phyloP scores from a whole-genome alignment of 352 stramenopile species.

The Globisporangium okanoganense region DNA sequence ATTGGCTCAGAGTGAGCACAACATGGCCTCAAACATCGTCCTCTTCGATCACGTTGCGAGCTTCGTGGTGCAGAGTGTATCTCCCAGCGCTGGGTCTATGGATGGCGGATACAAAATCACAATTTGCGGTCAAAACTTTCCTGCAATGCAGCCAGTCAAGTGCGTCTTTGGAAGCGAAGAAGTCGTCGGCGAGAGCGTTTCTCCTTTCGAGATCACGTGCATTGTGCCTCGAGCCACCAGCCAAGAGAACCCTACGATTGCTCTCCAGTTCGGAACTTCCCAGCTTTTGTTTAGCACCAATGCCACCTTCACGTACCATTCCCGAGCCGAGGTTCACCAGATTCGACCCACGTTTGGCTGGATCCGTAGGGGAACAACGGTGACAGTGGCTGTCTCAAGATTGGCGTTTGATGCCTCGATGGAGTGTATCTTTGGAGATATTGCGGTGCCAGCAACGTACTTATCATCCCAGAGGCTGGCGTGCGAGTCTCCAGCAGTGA shows the following conservation, averaged over 20 bases:
- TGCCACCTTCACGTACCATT: conserved; percentile 12
- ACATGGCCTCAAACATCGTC: conserved; percentile 18
- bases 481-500: conserved; percentile 26
- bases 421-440: conserved; percentile 35
- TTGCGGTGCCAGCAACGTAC: conserved; percentile 20
- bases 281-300: conserved; percentile 3
- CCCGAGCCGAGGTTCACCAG: conserved; percentile 15
- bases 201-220: conserved; percentile 17
- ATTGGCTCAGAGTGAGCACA: not conserved
- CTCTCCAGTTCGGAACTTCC: conserved; percentile 13
- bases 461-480: conserved; percentile 21
- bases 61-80: conserved; percentile 10
- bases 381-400: conserved; percentile 25
- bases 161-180: conserved; percentile 19
- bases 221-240: conserved; percentile 1
- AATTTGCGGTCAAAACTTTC: conserved; percentile 18
- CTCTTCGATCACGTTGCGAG: conserved; percentile 16
- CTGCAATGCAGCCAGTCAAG: conserved; percentile 4
- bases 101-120: conserved; percentile 21
- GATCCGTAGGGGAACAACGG: conserved; percentile 25
- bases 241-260: not conserved
- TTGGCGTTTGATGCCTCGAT: conserved; percentile 19
- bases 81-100: conserved; percentile 7
- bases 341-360: conserved; percentile 31
- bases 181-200: conserved; percentile 9